Evolutionary conservation across 352 stramenopile species (phyloP), one percentile per base, ranked within the genome.

Genomic region (Phytopythium delawarense): DNA sequence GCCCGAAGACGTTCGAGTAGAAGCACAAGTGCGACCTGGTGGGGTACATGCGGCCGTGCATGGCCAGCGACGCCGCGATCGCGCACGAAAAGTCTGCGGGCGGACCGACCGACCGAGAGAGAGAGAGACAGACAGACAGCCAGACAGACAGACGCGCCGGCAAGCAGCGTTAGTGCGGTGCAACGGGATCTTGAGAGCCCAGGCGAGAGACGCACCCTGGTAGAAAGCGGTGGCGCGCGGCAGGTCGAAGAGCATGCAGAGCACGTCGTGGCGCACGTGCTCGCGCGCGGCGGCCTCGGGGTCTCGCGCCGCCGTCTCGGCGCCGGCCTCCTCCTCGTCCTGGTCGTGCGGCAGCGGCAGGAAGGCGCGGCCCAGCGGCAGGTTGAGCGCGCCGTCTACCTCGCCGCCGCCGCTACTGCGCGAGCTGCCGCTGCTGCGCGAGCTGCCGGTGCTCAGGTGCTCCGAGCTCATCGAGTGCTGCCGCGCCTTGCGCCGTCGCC

Each of bases 41-140:
- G 42, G 86, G 86, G 76, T 95, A 95, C 86, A 95, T 95, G 62
- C 86, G 84, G 52, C 86, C 86, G 71, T 95, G 86, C 84, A 92
- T 92, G 66, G 82, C 79, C 53, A 94, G 75, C 61, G 83, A 87
- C 39, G 78, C 79, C 18, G 84, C 79, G 57, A 93, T 86, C 3
- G 84, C 84, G 64, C 86, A 95, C 54, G 86, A 92, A 66, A 88
- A 95, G 64, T 95, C 86, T 93, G 62, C 42, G 28, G 28, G 28
- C 28, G 28, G 28, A 32, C 4, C 28, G 28, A 32, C 28, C 35
- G 7, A 40, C 35, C 35, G 9, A 40, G 35, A 15, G 12, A 11
- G 35, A 2, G 25, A 28, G 25, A 28, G 25, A 15, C 6, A 40
- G 35, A 40, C 35, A 40, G 12, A 40, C 35, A 37, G 9, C 9